Evolutionary conservation across 768 basidiomycete species (phyloP).

Genomic region (Boletus huronensis): DNA sequence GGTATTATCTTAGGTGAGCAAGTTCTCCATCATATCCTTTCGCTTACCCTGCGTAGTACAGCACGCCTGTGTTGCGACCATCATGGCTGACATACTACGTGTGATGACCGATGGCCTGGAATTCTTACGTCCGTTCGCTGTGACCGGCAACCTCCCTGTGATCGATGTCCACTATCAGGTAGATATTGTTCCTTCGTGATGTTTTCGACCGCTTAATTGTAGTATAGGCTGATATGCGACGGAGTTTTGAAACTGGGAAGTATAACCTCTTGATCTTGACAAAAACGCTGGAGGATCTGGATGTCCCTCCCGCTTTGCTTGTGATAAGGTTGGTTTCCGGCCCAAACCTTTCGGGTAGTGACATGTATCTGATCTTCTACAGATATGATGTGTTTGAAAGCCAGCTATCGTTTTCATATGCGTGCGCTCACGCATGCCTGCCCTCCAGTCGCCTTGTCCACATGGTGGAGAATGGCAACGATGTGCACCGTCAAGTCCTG

Average conservation of each 20-base stretch:
- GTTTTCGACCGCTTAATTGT: conserved; percentile 5
- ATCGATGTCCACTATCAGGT: conserved; percentile 35
- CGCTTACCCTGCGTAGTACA: conserved; percentile 42
- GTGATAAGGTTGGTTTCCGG: conserved; percentile 53
- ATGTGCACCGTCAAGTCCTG: conserved; percentile 52
- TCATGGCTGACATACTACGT: conserved; percentile 58
- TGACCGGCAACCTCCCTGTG: conserved; percentile 38
- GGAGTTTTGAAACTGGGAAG: conserved; percentile 49
- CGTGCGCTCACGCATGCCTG: conserved; percentile 46
- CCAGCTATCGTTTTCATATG: conserved; percentile 55
- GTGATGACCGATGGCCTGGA: conserved; percentile 46
- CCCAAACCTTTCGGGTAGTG: not conserved
- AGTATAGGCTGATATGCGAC: conserved; percentile 45
- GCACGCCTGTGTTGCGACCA: conserved; percentile 48
- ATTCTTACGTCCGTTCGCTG: conserved; percentile 53
- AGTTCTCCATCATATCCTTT: conserved; percentile 32
- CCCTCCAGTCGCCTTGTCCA: conserved; percentile 54
- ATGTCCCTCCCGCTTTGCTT: conserved; percentile 51
- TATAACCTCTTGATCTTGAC: conserved; percentile 65
- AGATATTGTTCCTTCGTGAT: conserved; percentile 1
- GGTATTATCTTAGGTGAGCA: conserved; percentile 63
- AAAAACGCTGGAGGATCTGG: conserved; percentile 56
- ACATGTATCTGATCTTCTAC: conserved; percentile 6
- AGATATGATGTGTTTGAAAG: conserved; percentile 52
- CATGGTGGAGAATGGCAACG: conserved; percentile 59